These are phyloP conservation scores for Hemisphaericaspora xylofermentans DNA, from an alignment of 1,139 yeast genomes.

Conservation along the genomic window DNA sequence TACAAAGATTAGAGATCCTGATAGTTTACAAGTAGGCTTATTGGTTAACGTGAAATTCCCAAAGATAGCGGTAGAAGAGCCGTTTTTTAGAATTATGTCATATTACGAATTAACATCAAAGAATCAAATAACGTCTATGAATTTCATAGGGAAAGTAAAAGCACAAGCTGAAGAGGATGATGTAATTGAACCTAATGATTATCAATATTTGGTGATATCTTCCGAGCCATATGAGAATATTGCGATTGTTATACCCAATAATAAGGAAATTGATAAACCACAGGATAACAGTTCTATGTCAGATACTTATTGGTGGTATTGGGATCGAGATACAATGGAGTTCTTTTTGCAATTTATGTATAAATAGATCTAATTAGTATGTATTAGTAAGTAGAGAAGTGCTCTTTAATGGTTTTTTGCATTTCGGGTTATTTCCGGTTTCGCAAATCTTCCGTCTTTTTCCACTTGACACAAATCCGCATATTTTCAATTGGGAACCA, in stretches of 20 bases:
- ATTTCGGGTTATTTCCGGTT: neutral
- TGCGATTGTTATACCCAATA: slow-evolving; percentile 66
- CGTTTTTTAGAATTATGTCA: slow-evolving; percentile 72
- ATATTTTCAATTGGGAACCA: neutral
- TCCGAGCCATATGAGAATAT: slow-evolving; percentile 86
- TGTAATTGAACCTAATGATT: slow-evolving; percentile 32
- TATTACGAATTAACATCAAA: slow-evolving; percentile 61
- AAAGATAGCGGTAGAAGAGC: slow-evolving; percentile 48
- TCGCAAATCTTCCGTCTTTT: neutral
- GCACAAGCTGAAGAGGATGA: slow-evolving; percentile 17
- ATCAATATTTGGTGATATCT: slow-evolving; percentile 70
- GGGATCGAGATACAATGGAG: slow-evolving; percentile 67
- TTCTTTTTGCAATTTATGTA: slow-evolving; percentile 69
- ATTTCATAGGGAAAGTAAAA: slow-evolving; percentile 22
- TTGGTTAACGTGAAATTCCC: slow-evolving; percentile 58
- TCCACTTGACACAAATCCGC: neutral
- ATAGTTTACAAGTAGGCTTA: slow-evolving; percentile 58
- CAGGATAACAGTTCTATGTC: slow-evolving; percentile 31
- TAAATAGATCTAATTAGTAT: slow-evolving; percentile 18
- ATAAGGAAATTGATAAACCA: slow-evolving; percentile 50
- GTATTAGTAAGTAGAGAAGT: neutral
- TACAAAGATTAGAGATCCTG: slow-evolving; percentile 64
- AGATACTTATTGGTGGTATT: slow-evolving; percentile 63
- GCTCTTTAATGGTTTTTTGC: neutral
- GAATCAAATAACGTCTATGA: slow-evolving; percentile 29